Evolutionary conservation across 352 stramenopile species (phyloP).

Genomic region (Globisporangium radiosum): DNA sequence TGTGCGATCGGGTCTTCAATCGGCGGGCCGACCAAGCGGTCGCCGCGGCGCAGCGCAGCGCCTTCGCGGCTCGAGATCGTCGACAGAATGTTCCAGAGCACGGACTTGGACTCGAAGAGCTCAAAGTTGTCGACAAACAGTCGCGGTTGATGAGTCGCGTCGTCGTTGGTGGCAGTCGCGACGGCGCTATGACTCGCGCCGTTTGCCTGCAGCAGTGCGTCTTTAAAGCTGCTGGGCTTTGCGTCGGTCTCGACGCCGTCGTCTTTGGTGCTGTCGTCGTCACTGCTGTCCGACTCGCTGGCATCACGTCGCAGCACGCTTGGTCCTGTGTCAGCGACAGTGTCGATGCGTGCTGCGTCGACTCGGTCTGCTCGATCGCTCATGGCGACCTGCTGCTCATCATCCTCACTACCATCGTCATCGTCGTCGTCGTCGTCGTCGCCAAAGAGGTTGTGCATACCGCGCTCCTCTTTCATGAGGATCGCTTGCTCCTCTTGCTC

Average conservation of each 20-base stretch:
- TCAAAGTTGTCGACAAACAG: neutral
- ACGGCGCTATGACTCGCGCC: neutral
- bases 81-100: slow-evolving; percentile 20
- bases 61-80: slow-evolving; percentile 25
- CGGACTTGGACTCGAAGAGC: slow-evolving; percentile 2
- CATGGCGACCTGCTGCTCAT: neutral
- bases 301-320: no score
- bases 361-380: no score
- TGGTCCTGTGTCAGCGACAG: no score
- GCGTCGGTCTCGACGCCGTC: neutral
- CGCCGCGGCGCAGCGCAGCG: slow-evolving; percentile 23
- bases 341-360: neutral
- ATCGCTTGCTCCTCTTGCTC: slow-evolving; percentile 13
- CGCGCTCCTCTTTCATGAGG: slow-evolving; percentile 8
- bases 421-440: slow-evolving; percentile 1
- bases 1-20: slow-evolving; percentile 37
- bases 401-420: neutral
- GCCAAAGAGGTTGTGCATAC: slow-evolving; percentile 5
- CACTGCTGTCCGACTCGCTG: neutral
- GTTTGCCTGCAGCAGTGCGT: neutral
- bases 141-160: neutral
- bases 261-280: slow-evolving; percentile 3
- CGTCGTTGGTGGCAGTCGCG: neutral
- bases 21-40: slow-evolving; percentile 29
- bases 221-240: slow-evolving; percentile 4